phyloP scores from a whole-genome alignment of 805 yeast species.

The Kazachstania psychrophila region DNA sequence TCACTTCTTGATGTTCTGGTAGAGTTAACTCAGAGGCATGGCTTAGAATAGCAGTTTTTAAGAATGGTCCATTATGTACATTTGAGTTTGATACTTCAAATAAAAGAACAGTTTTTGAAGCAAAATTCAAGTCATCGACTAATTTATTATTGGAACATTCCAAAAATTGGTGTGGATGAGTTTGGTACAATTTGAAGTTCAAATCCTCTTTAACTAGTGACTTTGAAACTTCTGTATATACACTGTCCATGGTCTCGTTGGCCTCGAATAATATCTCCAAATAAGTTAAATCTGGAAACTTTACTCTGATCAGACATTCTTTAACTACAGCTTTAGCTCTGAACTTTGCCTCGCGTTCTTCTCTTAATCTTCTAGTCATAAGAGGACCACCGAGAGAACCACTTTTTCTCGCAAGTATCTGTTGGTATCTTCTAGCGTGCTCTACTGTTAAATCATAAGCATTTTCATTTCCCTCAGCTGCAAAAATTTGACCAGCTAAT shows the following conservation, averaged over 20 bases:
- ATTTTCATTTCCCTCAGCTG: slow-evolving; percentile 28
- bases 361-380: slow-evolving; percentile 35
- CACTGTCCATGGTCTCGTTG: slow-evolving; percentile 30
- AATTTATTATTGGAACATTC: slow-evolving; percentile 24
- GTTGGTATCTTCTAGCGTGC: slow-evolving; percentile 47
- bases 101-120: slow-evolving; percentile 37
- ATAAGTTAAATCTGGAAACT: slow-evolving; percentile 48
- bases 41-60: slow-evolving; percentile 24
- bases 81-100: slow-evolving; percentile 21
- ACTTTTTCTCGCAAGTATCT: slow-evolving; percentile 37
- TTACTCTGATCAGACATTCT: slow-evolving; percentile 39
- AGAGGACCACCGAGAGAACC: slow-evolving; percentile 32
- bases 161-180: slow-evolving; percentile 40
- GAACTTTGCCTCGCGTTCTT: slow-evolving; percentile 24
- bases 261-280: slow-evolving; percentile 44
- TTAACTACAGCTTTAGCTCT: slow-evolving; percentile 17
- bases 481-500: slow-evolving; percentile 5
- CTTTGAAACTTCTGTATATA: slow-evolving; percentile 26
- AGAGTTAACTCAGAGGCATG: slow-evolving; percentile 22
- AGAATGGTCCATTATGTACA: slow-evolving; percentile 17
- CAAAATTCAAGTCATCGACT: slow-evolving; percentile 35
- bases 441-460: slow-evolving; percentile 39
- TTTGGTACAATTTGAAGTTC: slow-evolving; percentile 35
- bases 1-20: too few species aligned
- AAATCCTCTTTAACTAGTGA: slow-evolving; percentile 23